phyloP scores from a whole-genome alignment of 1,284 basidiomycete species.

The Malassezia restricta region DNA sequence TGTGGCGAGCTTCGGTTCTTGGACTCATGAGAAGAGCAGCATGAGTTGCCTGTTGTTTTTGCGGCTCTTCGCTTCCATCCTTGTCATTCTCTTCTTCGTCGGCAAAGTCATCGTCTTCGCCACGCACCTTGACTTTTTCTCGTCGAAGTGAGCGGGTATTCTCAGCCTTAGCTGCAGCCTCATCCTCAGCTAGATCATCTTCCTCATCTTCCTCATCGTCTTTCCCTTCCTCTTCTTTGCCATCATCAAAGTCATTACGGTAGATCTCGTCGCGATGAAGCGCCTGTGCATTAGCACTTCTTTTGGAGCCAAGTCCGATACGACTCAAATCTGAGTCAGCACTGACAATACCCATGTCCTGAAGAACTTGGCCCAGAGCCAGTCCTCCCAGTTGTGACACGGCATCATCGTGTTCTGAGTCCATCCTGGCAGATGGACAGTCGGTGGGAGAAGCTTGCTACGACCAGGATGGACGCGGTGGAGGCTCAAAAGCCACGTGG shows the following conservation, averaged over 20 bases:
- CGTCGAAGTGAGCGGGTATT: not conserved
- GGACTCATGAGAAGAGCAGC: constrained; percentile 3
- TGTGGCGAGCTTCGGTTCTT: constrained; percentile 56
- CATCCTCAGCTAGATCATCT: constrained; percentile 3
- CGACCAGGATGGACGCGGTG: too few relatives aligned
- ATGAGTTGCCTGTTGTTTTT: not conserved
- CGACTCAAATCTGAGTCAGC: constrained; percentile 16
- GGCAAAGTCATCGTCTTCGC: constrained; percentile 36
- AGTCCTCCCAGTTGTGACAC: constrained; percentile 36
- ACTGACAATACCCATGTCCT: constrained; percentile 36
- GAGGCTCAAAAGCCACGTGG: not conserved
- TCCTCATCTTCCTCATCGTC: constrained; percentile 20
- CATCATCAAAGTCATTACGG: constrained; percentile 39
- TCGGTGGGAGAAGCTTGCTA: not conserved
- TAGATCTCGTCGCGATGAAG: constrained; percentile 42
- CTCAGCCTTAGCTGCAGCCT: not conserved
- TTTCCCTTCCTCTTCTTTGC: constrained; percentile 25
- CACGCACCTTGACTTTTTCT: constrained; percentile 13
- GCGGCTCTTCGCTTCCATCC: not conserved
- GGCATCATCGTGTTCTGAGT: constrained; percentile 37
- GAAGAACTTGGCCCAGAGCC: constrained; percentile 40
- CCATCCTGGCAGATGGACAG: constrained; percentile 18
- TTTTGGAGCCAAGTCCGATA: constrained; percentile 13
- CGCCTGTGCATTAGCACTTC: constrained; percentile 5
- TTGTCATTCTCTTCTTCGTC: constrained; percentile 25